Conservation (phyloP, 1,284 basidiomycete genomes). For the Paramarasmius palmivorus region DNA sequence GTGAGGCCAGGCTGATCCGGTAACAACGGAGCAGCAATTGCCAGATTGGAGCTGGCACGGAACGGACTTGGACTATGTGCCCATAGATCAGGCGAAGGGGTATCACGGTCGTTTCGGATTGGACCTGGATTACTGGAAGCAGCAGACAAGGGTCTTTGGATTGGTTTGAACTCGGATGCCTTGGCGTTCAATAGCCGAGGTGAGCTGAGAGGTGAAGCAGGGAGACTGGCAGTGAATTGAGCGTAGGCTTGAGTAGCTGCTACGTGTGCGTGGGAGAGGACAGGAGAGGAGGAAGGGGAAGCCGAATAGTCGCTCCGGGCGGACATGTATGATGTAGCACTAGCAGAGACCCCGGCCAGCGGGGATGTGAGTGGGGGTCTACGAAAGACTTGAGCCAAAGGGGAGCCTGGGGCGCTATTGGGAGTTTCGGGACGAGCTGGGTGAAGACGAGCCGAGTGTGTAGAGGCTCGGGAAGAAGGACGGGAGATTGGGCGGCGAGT, state of each 20-base stretch:
- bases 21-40: constrained; percentile 84
- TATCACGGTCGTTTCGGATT: constrained; percentile 60
- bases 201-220: constrained; percentile 60
- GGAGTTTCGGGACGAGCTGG: constrained; percentile 72
- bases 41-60: constrained; percentile 78
- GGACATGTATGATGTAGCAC: constrained; percentile 58
- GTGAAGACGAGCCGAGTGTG: constrained; percentile 62
- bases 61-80: constrained; percentile 71
- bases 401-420: constrained; percentile 66
- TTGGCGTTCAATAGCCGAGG: constrained; percentile 55
- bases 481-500: constrained; percentile 77
- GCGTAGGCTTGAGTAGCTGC: constrained; percentile 39
- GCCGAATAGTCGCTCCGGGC: constrained; percentile 61
- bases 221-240: constrained; percentile 73
- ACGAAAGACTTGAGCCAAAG: constrained; percentile 68
- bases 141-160: constrained; percentile 74
- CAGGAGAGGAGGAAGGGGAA: constrained; percentile 69
- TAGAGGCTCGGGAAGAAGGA: constrained; percentile 79
- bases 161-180: constrained; percentile 60
- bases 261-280: constrained; percentile 54
- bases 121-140: constrained; percentile 61
- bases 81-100: constrained; percentile 82
- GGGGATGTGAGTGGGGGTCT: constrained; percentile 75
- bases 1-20: constrained; percentile 68
- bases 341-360: constrained; percentile 51